Evolutionary conservation across 2,329 filamentous ascomycete genomes (phyloP), one percentile per base, ranked within the genome.

Genomic region (Epichloe coenophiala): DNA sequence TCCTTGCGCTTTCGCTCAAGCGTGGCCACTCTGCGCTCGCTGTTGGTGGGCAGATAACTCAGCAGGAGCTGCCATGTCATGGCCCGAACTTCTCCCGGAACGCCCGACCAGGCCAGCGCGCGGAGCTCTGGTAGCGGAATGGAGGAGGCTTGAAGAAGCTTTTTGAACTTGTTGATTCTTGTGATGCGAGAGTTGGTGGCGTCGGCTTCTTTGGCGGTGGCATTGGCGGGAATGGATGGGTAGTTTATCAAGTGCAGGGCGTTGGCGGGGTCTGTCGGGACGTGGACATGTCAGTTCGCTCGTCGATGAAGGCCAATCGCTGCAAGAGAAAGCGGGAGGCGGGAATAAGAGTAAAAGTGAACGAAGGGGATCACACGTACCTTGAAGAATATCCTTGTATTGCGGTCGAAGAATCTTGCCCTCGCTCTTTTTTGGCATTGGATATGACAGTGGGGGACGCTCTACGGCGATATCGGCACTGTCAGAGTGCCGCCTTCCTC

Each of bases 51-150:
- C 4, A 98, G 77, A 65, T 98, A 98, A 52, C 91, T 93, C 23
- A 98, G 79, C 19, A 98, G 75, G 23, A 98, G 75, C 67, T 97
- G 90, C 93, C 93, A 98, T n/a, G 91, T 93, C 85, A 98, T 96
- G 47, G 93, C 88, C 51, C 94, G 87, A 17, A 98, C 89, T 70
- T 98, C 94, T 59, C 88, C 84, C 0, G 93, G 94, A 37, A 97
- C 79, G 12, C 93, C 93, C 48, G 90, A 93, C 93, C 94, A 98
- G 33, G 93, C 89, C 35, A 89, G 75, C 52, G 88, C 77, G 55
- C 93, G 80, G 23, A 98, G 75, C 49, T 97, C 91, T 17, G 84
- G 73, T 2, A 97, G 70, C 2, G 88, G 84, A 59, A 98, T 93
- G 1, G 87, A 89, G 40, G 88, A 95, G 21, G 91, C 81, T 69